Conservation (phyloP, 2,329 filamentous ascomycete species). For the Alternaria consortialis region DNA sequence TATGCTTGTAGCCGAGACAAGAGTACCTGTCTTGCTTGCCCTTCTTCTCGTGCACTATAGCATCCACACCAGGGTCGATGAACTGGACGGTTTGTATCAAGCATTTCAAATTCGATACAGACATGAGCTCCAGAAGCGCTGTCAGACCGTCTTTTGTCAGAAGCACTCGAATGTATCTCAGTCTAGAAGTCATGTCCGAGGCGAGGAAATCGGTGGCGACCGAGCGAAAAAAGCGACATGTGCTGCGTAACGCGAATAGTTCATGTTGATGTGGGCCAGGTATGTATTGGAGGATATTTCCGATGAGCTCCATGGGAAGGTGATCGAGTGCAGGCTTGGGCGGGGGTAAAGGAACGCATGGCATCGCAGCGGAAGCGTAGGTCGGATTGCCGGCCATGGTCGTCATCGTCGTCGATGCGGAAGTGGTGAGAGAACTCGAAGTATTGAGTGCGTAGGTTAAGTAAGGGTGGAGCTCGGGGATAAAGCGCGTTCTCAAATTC, state of each 20-base stretch:
- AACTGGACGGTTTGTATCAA: background rate
- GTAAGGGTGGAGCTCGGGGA: background rate
- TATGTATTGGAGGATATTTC: background rate
- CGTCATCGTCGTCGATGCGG: background rate
- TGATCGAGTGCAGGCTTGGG: background rate
- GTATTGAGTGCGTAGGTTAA: background rate
- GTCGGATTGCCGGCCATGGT: background rate
- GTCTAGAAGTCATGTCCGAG: background rate
- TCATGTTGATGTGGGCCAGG: background rate
- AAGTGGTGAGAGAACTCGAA: background rate
- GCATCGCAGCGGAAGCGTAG: background rate
- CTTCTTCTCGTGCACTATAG: background rate
- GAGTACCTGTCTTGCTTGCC: background rate
- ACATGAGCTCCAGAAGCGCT: background rate
- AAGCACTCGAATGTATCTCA: background rate
- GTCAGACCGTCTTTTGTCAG: background rate
- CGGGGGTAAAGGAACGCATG: background rate
- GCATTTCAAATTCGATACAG: background rate
- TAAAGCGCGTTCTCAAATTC: background rate
- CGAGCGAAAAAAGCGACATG: background rate
- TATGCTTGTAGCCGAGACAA: background rate
- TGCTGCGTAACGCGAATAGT: background rate
- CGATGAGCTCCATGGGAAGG: background rate
- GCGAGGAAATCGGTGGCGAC: background rate
- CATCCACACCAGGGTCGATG: background rate